A percentile compares a stretch with the other conserved stretches of the same genome.
These are phyloP conservation scores for Phytophthora litchii DNA, from an alignment of 352 stramenopile species.

Conservation along the genomic window DNA sequence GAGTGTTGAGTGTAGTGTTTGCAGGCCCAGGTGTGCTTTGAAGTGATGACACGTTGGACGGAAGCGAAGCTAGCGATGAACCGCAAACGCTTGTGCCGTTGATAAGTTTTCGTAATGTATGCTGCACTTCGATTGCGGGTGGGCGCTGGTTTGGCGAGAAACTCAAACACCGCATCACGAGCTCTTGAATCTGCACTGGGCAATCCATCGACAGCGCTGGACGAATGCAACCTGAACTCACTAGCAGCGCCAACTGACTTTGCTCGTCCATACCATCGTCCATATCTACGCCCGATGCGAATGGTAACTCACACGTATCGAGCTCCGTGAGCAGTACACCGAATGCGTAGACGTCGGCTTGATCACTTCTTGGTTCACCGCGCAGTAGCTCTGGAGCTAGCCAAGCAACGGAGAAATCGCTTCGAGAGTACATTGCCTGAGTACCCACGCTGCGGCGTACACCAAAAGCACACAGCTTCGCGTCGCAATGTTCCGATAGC, in stretches of 20 bases:
- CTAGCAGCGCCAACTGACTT: constrained; percentile 50
- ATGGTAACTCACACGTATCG: constrained; percentile 61
- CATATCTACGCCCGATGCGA: constrained; percentile 43
- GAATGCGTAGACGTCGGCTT: constrained; percentile 52
- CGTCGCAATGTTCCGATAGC: constrained; percentile 46
- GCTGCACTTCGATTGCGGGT: constrained; percentile 41
- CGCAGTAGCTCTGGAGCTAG: constrained; percentile 58
- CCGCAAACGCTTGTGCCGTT: constrained; percentile 37
- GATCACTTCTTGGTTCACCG: constrained; percentile 35
- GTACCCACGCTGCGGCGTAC: constrained; percentile 25
- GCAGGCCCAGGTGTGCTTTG: constrained; percentile 25
- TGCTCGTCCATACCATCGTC: constrained; percentile 47
- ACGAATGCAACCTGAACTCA: constrained; percentile 54
- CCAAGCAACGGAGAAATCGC: constrained; percentile 48
- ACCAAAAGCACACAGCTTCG: constrained; percentile 61
- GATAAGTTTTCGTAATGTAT: constrained; percentile 47
- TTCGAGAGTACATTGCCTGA: constrained; percentile 17
- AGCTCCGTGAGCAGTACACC: constrained; percentile 65
- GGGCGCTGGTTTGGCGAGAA: constrained; percentile 52
- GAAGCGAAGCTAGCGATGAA: constrained; percentile 26
- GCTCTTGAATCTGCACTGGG: constrained; percentile 47
- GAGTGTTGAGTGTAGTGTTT: constrained; percentile 16
- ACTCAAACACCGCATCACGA: constrained; percentile 51
- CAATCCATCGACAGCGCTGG: constrained; percentile 51
- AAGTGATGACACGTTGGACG: constrained; percentile 38